A percentile compares a stretch with the other conserved stretches of the same genome.
These are phyloP conservation scores for Neonectria ditissima DNA, from an alignment of 2,329 filamentous ascomycete species.

Conservation along the genomic window DNA sequence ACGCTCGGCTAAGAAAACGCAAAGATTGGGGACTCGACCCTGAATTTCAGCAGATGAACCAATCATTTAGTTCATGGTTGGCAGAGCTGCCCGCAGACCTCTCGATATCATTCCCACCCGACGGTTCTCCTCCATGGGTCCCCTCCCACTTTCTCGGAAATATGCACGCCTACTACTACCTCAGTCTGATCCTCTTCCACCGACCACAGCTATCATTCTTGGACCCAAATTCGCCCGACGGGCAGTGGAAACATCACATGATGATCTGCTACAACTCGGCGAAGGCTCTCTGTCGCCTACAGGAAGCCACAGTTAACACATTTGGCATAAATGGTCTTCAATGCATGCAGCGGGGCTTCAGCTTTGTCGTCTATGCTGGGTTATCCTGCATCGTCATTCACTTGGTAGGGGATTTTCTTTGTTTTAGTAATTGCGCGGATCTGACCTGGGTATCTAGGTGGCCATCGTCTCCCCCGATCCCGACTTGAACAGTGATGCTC, in stretches of 20 bases:
- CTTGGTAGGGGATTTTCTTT: slow-evolving; percentile 72
- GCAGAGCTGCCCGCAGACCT: slow-evolving; percentile 83
- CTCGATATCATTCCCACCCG: slow-evolving; percentile 79
- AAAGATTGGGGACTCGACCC: slow-evolving; percentile 91
- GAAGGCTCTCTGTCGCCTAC: slow-evolving; percentile 85
- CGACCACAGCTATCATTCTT: slow-evolving; percentile 86
- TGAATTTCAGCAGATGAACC: slow-evolving; percentile 82
- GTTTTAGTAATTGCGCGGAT: background rate
- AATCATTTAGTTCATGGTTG: slow-evolving; percentile 81
- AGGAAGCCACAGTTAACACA: slow-evolving; percentile 82
- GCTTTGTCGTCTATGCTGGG: slow-evolving; percentile 93
- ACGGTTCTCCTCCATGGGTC: slow-evolving; percentile 85
- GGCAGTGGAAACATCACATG: slow-evolving; percentile 90
- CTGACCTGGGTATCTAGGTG: slow-evolving; percentile 66
- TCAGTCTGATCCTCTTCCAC: slow-evolving; percentile 87
- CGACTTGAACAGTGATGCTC: slow-evolving; percentile 84
- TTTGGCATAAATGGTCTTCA: slow-evolving; percentile 85
- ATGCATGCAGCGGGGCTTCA: slow-evolving; percentile 94
- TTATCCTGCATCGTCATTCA: slow-evolving; percentile 94
- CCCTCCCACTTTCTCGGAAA: slow-evolving; percentile 90
- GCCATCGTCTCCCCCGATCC: slow-evolving; percentile 94
- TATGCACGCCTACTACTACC: slow-evolving; percentile 87
- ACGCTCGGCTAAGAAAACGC: slow-evolving; percentile 78
- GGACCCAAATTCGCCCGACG: slow-evolving; percentile 76
- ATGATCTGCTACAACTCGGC: slow-evolving; percentile 85